These are phyloP conservation scores for Scheffersomyces segobiensis DNA, from an alignment of 1,139 yeast genomes.

Conservation along the genomic window DNA sequence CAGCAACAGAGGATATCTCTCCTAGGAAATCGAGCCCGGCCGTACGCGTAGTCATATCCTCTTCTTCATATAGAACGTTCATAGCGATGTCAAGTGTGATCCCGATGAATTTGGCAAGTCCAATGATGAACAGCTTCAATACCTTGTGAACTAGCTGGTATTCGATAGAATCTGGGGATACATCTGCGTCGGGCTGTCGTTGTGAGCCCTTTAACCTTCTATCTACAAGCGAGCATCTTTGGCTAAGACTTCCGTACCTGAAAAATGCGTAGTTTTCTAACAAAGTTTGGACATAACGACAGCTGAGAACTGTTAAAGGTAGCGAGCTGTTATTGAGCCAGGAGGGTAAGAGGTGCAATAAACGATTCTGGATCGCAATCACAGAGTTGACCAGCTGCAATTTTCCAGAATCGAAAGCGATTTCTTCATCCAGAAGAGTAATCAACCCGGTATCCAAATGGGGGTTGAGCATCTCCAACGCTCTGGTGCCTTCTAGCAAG, in stretches of 20 bases:
- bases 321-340: constrained; percentile 68
- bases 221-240: neutral
- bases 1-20: constrained; percentile 23
- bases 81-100: constrained; percentile 49
- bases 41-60: constrained; percentile 65
- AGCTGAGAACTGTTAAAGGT: constrained; percentile 63
- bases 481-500: constrained; percentile 72
- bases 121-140: constrained; percentile 48
- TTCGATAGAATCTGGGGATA: constrained; percentile 9
- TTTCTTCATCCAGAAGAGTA: constrained; percentile 38
- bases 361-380: constrained; percentile 43
- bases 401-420: constrained; percentile 34
- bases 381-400: constrained; percentile 37
- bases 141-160: constrained; percentile 45
- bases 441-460: constrained; percentile 66
- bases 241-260: neutral
- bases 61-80: constrained; percentile 74
- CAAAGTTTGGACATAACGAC: constrained; percentile 60
- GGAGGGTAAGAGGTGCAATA: constrained; percentile 46
- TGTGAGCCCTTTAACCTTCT: neutral
- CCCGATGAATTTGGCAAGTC: constrained; percentile 54
- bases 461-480: constrained; percentile 64
- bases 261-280: constrained; percentile 38
- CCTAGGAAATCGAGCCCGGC: constrained; percentile 50
- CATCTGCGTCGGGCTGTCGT: neutral